Base-by-base conservation (phyloP, 1,284 basidiomycete genomes). In the Tremellales sp. region DNA sequence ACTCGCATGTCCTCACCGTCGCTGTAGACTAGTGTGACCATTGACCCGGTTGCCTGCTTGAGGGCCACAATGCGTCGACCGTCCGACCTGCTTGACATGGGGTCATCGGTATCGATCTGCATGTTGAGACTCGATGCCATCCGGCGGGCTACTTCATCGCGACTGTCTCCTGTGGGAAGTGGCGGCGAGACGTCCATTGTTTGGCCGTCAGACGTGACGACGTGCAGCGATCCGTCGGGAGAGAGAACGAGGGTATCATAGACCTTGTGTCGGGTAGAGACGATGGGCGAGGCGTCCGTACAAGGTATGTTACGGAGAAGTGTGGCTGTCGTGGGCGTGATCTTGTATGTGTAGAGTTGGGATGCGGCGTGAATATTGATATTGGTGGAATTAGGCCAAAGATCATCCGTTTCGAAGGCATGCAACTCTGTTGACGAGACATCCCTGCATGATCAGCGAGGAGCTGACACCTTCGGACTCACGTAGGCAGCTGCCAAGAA, bases 201-300 rank as follows among this genome's bases (percentile, higher is more conserved):
- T 37, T 75, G 70, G 11, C 78, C 67, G 0, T 82, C 84, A 54
- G 85, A 84, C 0, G 83, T 84, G 22, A 85, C 65, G 4, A 90
- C 60, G 1, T 74, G 68, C 11, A 86, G 65, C 5, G 64, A 65
- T 4, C 80, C 77, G 45, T 81, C 77, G 1, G 79, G 76, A 46
- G 78, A 81, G 27, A 87, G 67, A 15, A 85, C 68, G 6, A 92
- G 69, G 5, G 88, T 76, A 68, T 92, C 90, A 66, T 78, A 79
- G 13, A 87, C 75, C 12, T 75, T 72, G 10, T 73, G 72, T 19
- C 88, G 80, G 1, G 84, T 86, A 1, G 81, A 80, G 12, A 80
- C 76, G 35, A 90, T 70, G 0, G 86, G 74, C 1, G 79, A 74
- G 0, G 81, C 78, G 0, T 83, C 80, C 68, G 13, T 64, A 64